Evolutionary conservation across 805 yeast species (phyloP), one percentile per base, ranked within the genome.

Genomic region (Candida loeiensis): DNA sequence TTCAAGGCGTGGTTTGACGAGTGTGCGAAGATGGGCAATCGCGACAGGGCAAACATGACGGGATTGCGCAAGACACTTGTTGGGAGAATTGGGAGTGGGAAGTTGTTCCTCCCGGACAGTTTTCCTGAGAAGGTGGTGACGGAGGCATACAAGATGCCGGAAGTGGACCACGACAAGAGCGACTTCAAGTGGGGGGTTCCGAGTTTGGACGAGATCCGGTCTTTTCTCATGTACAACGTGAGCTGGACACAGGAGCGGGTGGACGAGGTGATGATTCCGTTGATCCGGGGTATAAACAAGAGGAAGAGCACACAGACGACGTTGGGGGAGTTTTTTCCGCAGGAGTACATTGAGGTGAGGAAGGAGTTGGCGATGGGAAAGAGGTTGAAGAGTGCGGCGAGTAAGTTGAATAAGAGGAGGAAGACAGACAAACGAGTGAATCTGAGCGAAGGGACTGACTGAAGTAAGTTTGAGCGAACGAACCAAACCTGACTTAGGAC

Each of bases 141-240:
- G 24, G 79, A 83, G 16, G 96, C 97, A 0, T 93, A 93, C 58
- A 45, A 71, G 15, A 55, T 69, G 8, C 96, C 99, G 0, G 87
- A 82, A 24, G 96, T 93, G 3, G 98, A 93, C 56, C 71, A 71
- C 28, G 96, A 90, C 56, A 65, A 66, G 34, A 84, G 90, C 0
- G 72, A 74, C 40, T 90, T 93, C 61, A 75, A 75, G 34, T 93
- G 99, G 99, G 98, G 97, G 0, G 63, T 69, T 2, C 96, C 97
- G 0, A 88, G 86, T 56, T 61, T 90, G 43, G 97, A 89, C 50
- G 79, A 78, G 48, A 65, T 93, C 37, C 64, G 97, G 21, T 69
- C 77, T 1, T 90, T 76, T 49, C 66, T 93, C 58, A 76, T 75
- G 74, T 68, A 63, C 34, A 78, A 78, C 33, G 79, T 89, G 6